Evolutionary conservation across 2,329 filamentous ascomycete genomes (phyloP).

Genomic region (Dothideomycetidae sp.): DNA sequence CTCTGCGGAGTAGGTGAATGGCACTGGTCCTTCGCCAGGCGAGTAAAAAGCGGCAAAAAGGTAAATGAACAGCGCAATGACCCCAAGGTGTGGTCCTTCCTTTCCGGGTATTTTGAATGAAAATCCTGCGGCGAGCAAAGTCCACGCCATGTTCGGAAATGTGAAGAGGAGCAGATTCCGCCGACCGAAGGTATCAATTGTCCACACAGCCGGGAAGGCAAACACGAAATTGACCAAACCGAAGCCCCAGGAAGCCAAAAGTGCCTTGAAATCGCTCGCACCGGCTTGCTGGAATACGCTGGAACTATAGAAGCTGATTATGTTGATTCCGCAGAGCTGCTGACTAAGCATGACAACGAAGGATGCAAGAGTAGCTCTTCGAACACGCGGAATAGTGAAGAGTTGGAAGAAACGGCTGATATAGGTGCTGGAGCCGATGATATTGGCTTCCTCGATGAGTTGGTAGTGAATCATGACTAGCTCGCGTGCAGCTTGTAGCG

Average conservation of each 20-base stretch:
- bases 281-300: constrained; percentile 25
- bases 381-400: constrained; percentile 54
- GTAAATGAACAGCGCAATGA: constrained; percentile 20
- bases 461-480: constrained; percentile 29
- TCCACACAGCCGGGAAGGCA: constrained; percentile 32
- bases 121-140: constrained; percentile 33
- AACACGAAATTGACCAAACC: constrained; percentile 33
- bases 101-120: constrained; percentile 27
- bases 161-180: constrained; percentile 33
- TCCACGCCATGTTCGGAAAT: constrained; percentile 38
- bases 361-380: constrained; percentile 60
- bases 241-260: constrained; percentile 30
- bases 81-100: constrained; percentile 16
- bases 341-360: constrained; percentile 57
- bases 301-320: constrained; percentile 26
- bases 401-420: constrained; percentile 38
- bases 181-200: constrained; percentile 33
- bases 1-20: constrained; percentile 30
- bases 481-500: constrained; percentile 29
- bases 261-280: constrained; percentile 23
- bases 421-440: constrained; percentile 24
- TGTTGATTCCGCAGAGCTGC: constrained; percentile 11
- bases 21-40: constrained; percentile 28
- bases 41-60: constrained; percentile 30
- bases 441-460: constrained; percentile 22